phyloP scores from a whole-genome alignment of 2,329 filamentous ascomycete genomes.

The Fusarium camptoceras region DNA sequence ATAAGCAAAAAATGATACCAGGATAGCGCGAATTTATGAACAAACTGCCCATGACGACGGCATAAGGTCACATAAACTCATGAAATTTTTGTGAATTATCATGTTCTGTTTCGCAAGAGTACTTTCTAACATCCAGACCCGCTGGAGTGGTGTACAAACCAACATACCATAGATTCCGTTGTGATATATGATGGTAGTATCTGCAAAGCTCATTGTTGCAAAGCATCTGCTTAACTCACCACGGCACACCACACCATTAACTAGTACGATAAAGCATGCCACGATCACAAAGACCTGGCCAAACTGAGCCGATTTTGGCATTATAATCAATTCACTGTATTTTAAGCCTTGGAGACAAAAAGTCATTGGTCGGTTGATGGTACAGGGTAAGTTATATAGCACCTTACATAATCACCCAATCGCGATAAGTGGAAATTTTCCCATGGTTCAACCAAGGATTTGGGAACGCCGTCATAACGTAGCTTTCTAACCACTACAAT shows the following conservation, averaged over 20 bases:
- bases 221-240: too few species aligned
- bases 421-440: constrained; percentile 46
- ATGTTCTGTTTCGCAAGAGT: too few species aligned
- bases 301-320: not conserved
- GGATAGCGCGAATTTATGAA: not conserved
- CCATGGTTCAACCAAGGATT: constrained; percentile 19
- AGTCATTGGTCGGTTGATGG: accelerated
- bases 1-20: not conserved
- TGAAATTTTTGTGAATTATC: too few species aligned
- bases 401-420: constrained; percentile 44
- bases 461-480: constrained; percentile 26
- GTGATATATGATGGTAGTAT: too few species aligned
- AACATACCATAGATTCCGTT: too few species aligned
- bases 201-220: too few species aligned
- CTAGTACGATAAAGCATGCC: too few species aligned
- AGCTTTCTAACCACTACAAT: constrained; percentile 19
- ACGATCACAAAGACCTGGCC: too few species aligned
- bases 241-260: too few species aligned
- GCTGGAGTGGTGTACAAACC: too few species aligned
- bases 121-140: too few species aligned
- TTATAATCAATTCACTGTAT: not conserved
- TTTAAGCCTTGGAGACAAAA: accelerated
- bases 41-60: not conserved
- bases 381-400: constrained; percentile 38
- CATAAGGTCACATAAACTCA: not conserved